These are phyloP conservation scores for Pythium biforme DNA, from an alignment of 352 stramenopile genomes.

Conservation along the genomic window DNA sequence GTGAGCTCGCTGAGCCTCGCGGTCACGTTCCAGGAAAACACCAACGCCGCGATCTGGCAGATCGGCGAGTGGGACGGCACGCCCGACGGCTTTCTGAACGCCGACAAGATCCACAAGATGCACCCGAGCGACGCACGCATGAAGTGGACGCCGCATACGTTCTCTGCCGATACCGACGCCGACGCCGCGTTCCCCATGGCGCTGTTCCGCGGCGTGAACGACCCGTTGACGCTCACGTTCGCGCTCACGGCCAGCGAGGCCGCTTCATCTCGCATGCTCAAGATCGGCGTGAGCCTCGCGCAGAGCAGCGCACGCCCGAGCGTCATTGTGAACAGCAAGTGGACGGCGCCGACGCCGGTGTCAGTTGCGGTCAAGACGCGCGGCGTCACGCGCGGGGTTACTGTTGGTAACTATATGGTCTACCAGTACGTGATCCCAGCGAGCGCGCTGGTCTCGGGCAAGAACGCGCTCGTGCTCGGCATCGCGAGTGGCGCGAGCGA, in stretches of 20 bases:
- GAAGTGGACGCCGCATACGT: constrained; percentile 32
- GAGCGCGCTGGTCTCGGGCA: constrained; percentile 33
- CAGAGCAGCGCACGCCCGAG: constrained; percentile 31
- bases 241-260: constrained; percentile 30
- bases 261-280: constrained; percentile 26
- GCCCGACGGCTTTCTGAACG: constrained; percentile 47
- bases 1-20: constrained; percentile 16
- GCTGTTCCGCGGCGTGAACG: constrained; percentile 47
- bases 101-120: constrained; percentile 57
- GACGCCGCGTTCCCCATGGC: constrained; percentile 41
- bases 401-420: constrained; percentile 44
- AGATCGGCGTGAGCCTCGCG: constrained; percentile 42
- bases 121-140: constrained; percentile 48
- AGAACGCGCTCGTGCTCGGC: constrained; percentile 40
- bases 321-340: constrained; percentile 44
- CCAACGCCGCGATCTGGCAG: constrained; percentile 36
- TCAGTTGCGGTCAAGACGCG: constrained; percentile 43
- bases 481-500: constrained; percentile 44
- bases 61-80: constrained; percentile 57
- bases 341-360: constrained; percentile 29
- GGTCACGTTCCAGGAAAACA: constrained; percentile 20
- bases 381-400: constrained; percentile 45
- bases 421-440: constrained; percentile 49
- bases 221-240: constrained; percentile 40
- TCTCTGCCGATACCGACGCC: constrained; percentile 26